A percentile compares a stretch with the other conserved stretches of the same genome.
Evolutionary conservation across 116 monocot species (phyloP).

Genomic region (Dioscorea cayenensis): DNA sequence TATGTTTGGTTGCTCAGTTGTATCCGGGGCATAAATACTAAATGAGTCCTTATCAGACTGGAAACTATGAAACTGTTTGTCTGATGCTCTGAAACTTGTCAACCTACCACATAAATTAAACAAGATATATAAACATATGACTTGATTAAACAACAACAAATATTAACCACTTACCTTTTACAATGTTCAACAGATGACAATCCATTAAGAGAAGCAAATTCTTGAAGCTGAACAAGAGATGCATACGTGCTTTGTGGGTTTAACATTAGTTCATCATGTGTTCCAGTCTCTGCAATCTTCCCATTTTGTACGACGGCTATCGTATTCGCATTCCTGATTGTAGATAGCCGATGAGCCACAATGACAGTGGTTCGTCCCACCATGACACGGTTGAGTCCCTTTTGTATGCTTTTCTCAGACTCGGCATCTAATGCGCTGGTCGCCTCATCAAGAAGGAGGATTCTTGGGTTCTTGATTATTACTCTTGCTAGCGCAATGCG

Average conservation of each 20-base stretch:
- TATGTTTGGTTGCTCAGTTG: not conserved
- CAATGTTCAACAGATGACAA: not conserved
- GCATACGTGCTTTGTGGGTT: not conserved
- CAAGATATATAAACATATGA: not conserved
- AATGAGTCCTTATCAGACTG: slow-evolving; percentile 20
- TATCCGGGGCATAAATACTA: slow-evolving; percentile 7
- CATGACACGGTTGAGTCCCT: not conserved
- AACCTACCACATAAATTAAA: slow-evolving; percentile 8
- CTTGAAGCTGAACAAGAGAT: not conserved
- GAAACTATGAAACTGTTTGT: slow-evolving; percentile 4
- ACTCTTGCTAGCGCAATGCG: not conserved
- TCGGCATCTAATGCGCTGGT: not conserved
- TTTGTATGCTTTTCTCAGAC: not conserved
- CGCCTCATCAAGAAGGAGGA: not conserved
- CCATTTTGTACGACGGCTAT: not conserved
- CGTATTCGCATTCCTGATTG: not conserved
- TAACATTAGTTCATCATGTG: not conserved
- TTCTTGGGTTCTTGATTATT: not conserved
- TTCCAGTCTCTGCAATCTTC: not conserved
- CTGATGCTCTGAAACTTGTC: slow-evolving; percentile 11
- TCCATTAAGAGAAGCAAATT: not conserved
- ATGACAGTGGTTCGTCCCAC: not conserved
- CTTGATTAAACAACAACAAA: not conserved
- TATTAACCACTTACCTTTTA: not conserved
- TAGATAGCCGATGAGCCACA: not conserved